A percentile compares a stretch with the other conserved stretches of the same genome.
Evolutionary conservation across 176 grass and related monocot genomes (phyloP).

Genomic region (Phoenix dactylifera): DNA sequence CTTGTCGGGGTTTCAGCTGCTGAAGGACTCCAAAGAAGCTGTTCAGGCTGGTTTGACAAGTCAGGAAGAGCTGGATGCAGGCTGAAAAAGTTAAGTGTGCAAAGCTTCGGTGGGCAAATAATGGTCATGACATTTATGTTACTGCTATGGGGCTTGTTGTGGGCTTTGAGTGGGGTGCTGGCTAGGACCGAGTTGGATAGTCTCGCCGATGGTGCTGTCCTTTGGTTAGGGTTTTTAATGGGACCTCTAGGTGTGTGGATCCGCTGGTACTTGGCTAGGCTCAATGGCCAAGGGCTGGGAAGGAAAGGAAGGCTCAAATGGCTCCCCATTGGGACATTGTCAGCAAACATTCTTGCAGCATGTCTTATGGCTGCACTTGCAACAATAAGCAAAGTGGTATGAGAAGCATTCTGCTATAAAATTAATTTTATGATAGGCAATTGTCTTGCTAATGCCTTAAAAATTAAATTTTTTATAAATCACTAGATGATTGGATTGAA

Average conservation of each 20-base stretch:
- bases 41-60: conserved; percentile 25
- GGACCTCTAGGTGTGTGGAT: conserved; percentile 81
- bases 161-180: conserved; percentile 59
- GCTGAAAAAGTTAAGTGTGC: conserved; percentile 33
- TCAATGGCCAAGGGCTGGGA: conserved; percentile 70
- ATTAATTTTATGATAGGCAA: too few species aligned
- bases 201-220: conserved; percentile 31
- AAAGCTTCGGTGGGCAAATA: conserved; percentile 34
- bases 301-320: conserved; percentile 53
- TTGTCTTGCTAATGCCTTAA: too few species aligned
- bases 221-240: conserved; percentile 68
- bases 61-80: conserved; percentile 26
- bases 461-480: too few species aligned
- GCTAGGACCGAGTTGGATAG: conserved; percentile 40
- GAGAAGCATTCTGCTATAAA: background rate
- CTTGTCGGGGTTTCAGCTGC: conserved; percentile 57
- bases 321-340: conserved; percentile 78
- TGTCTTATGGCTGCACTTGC: conserved; percentile 67
- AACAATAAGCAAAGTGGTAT: conserved; percentile 57
- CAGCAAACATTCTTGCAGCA: conserved; percentile 78
- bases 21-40: conserved; percentile 40
- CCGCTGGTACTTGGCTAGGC: conserved; percentile 80
- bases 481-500: too few species aligned
- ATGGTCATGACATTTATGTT: conserved; percentile 37
- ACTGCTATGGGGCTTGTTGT: conserved; percentile 40